Percentiles rank a stretch among this genome's conserved stretches.
Evolutionary conservation across 495 filamentous ascomycete genomes (phyloP).

Genomic region (Neurospora hispaniola): DNA sequence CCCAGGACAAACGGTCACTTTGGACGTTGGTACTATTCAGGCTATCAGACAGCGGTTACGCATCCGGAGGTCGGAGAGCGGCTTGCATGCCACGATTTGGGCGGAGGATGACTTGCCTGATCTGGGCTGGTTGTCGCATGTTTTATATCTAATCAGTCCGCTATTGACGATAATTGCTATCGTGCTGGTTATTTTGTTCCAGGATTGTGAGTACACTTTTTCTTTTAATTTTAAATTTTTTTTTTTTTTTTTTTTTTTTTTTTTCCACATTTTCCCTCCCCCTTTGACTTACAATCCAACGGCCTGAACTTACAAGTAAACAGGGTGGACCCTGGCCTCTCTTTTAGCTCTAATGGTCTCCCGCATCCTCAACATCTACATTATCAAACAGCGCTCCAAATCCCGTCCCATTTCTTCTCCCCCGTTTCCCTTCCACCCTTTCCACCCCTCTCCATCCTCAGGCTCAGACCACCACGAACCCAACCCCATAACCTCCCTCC

Average conservation of each 20-base stretch:
- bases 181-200: constrained; percentile 28
- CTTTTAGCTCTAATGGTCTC: constrained; percentile 38
- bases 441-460: not conserved
- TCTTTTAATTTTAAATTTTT: too few species aligned
- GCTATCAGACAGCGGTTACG: constrained; percentile 8
- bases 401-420: not conserved
- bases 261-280: too few species aligned
- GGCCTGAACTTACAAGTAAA: not conserved
- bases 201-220: constrained; percentile 32
- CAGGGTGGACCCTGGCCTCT: constrained; percentile 38
- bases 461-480: not conserved
- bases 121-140: constrained; percentile 28
- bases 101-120: constrained; percentile 16
- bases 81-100: constrained; percentile 24
- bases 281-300: too few species aligned
- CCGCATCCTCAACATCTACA: constrained; percentile 43
- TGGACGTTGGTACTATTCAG: constrained; percentile 31
- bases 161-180: constrained; percentile 32
- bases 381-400: constrained; percentile 39
- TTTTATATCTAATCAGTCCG: constrained; percentile 36
- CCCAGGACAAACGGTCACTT: constrained; percentile 33
- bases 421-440: not conserved
- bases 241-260: too few species aligned
- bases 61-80: constrained; percentile 8
- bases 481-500: not conserved